Percentiles rank a stretch among this genome's conserved stretches.
Evolutionary conservation across 495 filamentous ascomycete genomes (phyloP).

Genomic region (Podospora pseudoanserina): DNA sequence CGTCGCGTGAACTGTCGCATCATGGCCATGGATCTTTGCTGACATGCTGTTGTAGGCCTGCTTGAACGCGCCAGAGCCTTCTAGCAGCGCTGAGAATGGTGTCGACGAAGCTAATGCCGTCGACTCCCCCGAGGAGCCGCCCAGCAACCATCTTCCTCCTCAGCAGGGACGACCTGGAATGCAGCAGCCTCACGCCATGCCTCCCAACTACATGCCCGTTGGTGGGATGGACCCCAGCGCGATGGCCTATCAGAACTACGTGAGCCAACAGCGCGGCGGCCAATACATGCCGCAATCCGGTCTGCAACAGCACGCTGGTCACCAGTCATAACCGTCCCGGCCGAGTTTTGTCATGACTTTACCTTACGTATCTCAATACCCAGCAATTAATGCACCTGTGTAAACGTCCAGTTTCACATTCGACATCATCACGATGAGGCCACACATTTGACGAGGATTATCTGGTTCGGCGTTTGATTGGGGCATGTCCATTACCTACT

Average conservation of each 20-base stretch:
- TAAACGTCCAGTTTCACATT: slow-evolving; percentile 36
- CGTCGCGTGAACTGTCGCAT: background rate
- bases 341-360: slow-evolving; percentile 28
- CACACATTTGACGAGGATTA: slow-evolving; percentile 24
- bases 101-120: slow-evolving; percentile 61
- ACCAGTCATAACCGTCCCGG: slow-evolving; percentile 43
- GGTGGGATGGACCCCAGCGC: slow-evolving; percentile 56
- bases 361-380: slow-evolving; percentile 44
- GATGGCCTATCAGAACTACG: slow-evolving; percentile 60
- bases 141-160: slow-evolving; percentile 55
- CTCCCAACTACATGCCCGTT: slow-evolving; percentile 47
- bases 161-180: slow-evolving; percentile 51
- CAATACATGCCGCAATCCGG: slow-evolving; percentile 54
- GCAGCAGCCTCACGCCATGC: slow-evolving; percentile 48
- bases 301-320: slow-evolving; percentile 53
- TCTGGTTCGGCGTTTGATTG: slow-evolving; percentile 31
- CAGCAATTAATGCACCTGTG: slow-evolving; percentile 49
- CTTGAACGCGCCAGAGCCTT: slow-evolving; percentile 93
- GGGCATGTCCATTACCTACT: slow-evolving; percentile 29
- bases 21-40: background rate
- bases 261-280: slow-evolving; percentile 48
- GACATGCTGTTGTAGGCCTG: slow-evolving; percentile 61
- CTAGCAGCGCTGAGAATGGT: slow-evolving; percentile 80
- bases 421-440: slow-evolving; percentile 25
- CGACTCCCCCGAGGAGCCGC: slow-evolving; percentile 62